A percentile compares a stretch with the other conserved stretches of the same genome.
These are phyloP conservation scores for Penicillium sp. DNA, from an alignment of 2,329 filamentous ascomycete species.

Conservation along the genomic window DNA sequence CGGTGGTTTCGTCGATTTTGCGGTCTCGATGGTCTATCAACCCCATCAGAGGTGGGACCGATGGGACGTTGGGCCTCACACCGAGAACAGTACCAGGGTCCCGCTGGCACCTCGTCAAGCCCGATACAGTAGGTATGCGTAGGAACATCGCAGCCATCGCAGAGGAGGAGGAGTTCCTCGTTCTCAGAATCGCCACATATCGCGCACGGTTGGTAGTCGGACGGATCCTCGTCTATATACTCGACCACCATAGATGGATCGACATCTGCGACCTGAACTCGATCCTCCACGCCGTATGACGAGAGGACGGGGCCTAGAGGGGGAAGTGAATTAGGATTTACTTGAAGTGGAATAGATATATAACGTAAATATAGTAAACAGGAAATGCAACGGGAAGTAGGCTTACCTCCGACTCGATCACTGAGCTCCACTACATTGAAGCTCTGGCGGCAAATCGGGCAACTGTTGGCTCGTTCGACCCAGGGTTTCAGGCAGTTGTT, in stretches of 20 bases:
- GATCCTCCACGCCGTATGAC: conserved; percentile 60
- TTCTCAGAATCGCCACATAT: conserved; percentile 82
- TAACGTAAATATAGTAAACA: conserved; percentile 1
- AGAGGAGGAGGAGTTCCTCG: conserved; percentile 84
- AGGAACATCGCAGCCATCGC: conserved; percentile 85
- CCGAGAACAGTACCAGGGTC: conserved; percentile 89
- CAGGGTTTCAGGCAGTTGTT: conserved; percentile 91
- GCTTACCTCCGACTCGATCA: conserved; percentile 77
- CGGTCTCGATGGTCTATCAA: conserved; percentile 35
- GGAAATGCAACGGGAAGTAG: conserved; percentile 12
- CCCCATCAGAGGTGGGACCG: conserved; percentile 43
- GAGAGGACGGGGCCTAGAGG: conserved; percentile 59
- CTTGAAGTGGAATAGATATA: conserved; percentile 13
- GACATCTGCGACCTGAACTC: conserved; percentile 81
- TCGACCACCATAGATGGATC: conserved; percentile 73
- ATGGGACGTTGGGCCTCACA: conserved; percentile 62
- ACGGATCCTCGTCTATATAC: conserved; percentile 66
- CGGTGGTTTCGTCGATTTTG: conserved; percentile 54
- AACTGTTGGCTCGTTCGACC: conserved; percentile 97
- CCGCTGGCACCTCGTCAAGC: conserved; percentile 74
- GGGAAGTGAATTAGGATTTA: conserved; percentile 5
- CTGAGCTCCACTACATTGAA: conserved; percentile 91
- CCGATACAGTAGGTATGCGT: conserved; percentile 94
- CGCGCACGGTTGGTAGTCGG: conserved; percentile 74
- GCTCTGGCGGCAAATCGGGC: conserved; percentile 89